These are phyloP conservation scores for Stropharia rugosoannulata DNA, from an alignment of 768 basidiomycete species.

Conservation along the genomic window DNA sequence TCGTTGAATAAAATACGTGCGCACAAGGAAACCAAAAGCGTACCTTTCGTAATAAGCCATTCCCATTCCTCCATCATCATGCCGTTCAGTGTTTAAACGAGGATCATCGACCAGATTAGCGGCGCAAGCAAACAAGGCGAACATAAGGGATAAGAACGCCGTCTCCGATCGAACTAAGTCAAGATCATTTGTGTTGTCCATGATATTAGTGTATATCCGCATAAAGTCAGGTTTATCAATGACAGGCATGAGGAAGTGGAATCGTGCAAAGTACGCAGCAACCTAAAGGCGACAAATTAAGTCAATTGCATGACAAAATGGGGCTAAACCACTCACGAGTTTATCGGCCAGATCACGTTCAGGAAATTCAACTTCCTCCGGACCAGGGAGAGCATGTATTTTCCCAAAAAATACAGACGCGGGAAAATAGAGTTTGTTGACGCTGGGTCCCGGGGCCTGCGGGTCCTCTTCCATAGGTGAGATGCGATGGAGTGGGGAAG, in stretches of 20 bases:
- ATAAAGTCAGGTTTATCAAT: constrained; percentile 86
- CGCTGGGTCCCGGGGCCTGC: constrained; percentile 72
- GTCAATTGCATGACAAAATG: constrained; percentile 15
- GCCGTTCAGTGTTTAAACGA: constrained; percentile 56
- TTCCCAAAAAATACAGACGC: constrained; percentile 87
- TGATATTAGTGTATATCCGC: constrained; percentile 65
- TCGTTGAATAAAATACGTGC: not conserved
- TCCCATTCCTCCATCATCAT: constrained; percentile 82
- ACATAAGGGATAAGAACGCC: constrained; percentile 78
- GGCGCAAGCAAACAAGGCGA: constrained; percentile 89
- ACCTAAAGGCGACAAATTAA: constrained; percentile 48
- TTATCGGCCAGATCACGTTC: constrained; percentile 85
- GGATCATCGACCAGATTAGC: constrained; percentile 77
- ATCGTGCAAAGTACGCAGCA: constrained; percentile 81
- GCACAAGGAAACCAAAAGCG: constrained; percentile 17
- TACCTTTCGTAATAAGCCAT: constrained; percentile 91
- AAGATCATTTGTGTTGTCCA: constrained; percentile 64
- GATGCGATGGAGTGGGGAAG: constrained; percentile 71
- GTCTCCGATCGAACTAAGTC: constrained; percentile 57
- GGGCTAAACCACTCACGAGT: constrained; percentile 51
- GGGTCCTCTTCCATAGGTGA: constrained; percentile 87
- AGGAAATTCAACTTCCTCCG: constrained; percentile 88
- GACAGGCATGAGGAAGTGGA: constrained; percentile 88
- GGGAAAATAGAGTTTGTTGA: constrained; percentile 86
- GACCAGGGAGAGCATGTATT: constrained; percentile 74